Evolutionary conservation across 805 yeast genomes (phyloP), one percentile per base, ranked within the genome.

Genomic region (Kluyveromyces nonfermentans): DNA sequence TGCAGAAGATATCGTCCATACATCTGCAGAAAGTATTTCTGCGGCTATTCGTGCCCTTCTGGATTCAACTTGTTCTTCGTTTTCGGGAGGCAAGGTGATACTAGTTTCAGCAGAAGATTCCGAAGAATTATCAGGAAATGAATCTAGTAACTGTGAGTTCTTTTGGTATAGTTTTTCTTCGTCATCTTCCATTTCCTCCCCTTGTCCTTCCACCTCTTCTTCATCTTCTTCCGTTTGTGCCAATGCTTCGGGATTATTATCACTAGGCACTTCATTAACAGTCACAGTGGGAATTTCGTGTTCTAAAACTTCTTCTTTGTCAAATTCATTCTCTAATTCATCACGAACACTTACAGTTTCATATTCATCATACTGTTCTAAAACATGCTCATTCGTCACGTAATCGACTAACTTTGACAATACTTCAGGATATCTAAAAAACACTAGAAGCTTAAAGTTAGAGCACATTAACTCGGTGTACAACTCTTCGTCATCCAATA

Each of bases 1-100:
- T 1, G 95, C 80, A 52, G 89, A 95, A 1, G 96, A 84, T 33
- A 93, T 70, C 2, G 94, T 83, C 96, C 97, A 90, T 7, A 88
- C 89, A 57, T 90, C 97, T 4, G 93, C 86, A 34, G 90, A 78
- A 39, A 93, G 69, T 35, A 93, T 82, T 60, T 93, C 97, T 1
- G 96, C 86, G 5, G 96, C 88, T 53, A 82, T 72, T 45, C 79
- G 80, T 1, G 87, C 80, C 48, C 75, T 59, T 53, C 72, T 59
- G 2, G 60, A 47, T 37, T 64, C 69, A 2, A 51, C 64, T 41
- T 65, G 67, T 37, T 66, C 65, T 28, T 64, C 65, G 4, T 64
- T 62, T 44, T 69, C 72, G 10, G 58, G 56, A 8, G 58, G 59
- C 17, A 52, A 42, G 6, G 58, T 53, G 12, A 46, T 55, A 44